Percentiles rank a stretch among this genome's conserved stretches.
Conservation (phyloP, 129 eudicot genomes). For the Silybum marianum region DNA sequence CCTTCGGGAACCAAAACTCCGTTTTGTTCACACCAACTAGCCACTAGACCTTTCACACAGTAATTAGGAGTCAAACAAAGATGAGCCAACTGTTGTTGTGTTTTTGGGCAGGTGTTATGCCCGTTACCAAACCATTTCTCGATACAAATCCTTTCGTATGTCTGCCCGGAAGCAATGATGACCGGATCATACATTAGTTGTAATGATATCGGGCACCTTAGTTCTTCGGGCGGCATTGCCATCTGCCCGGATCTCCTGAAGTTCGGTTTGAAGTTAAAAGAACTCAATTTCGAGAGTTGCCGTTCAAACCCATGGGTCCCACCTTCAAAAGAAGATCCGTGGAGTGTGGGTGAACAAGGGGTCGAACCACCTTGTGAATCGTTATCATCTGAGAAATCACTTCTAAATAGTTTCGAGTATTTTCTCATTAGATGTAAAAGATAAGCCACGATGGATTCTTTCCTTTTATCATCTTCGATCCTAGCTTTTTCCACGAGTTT, state of each 20-base stretch:
- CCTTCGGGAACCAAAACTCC: constrained; percentile 82
- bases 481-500: constrained; percentile 83
- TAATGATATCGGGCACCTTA: constrained; percentile 92
- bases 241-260: constrained; percentile 75
- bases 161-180: constrained; percentile 92
- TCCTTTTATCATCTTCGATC: constrained; percentile 85
- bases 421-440: constrained; percentile 80
- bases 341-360: constrained; percentile 94
- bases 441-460: constrained; percentile 87
- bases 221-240: constrained; percentile 88
- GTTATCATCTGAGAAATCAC: constrained; percentile 83
- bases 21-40: constrained; percentile 94
- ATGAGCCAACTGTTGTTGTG: constrained; percentile 83
- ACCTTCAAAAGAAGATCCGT: constrained; percentile 65
- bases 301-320: constrained; percentile 68
- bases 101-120: constrained; percentile 93
- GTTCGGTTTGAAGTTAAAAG: constrained; percentile 79
- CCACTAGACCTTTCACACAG: constrained; percentile 88
- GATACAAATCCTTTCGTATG: constrained; percentile 90
- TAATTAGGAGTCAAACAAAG: constrained; percentile 90
- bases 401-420: constrained; percentile 83
- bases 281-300: constrained; percentile 78
- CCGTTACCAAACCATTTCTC: constrained; percentile 93
- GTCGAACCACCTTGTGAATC: constrained; percentile 91
- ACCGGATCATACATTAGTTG: constrained; percentile 97